Evolutionary conservation across 2,329 filamentous ascomycete genomes (phyloP).

Genomic region (Ceratocystis smalleyi): DNA sequence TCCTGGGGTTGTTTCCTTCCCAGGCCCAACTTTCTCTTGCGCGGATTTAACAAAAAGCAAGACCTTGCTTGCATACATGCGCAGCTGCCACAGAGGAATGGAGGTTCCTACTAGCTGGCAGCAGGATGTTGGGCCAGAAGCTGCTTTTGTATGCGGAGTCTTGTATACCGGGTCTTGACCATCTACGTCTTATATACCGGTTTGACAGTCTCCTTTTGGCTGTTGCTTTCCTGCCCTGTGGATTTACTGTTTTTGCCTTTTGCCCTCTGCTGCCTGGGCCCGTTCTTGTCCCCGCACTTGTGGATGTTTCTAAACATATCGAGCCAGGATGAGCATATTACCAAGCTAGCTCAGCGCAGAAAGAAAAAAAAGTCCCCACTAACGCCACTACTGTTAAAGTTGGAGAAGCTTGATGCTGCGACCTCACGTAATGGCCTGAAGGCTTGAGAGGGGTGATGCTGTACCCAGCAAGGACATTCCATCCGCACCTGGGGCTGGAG

Average conservation of each 20-base stretch:
- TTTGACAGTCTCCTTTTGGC: too few species aligned
- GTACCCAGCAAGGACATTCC: background rate
- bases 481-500: background rate
- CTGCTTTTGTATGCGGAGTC: background rate
- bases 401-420: background rate
- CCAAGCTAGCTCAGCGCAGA: background rate
- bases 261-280: too few species aligned
- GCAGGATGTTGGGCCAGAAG: background rate
- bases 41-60: background rate
- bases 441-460: background rate
- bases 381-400: background rate
- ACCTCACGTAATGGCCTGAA: background rate
- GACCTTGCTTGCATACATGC: background rate
- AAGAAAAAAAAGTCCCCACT: background rate
- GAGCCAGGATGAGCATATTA: conserved; percentile 1
- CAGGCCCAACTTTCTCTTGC: background rate
- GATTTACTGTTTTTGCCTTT: background rate
- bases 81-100: background rate
- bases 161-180: too few species aligned
- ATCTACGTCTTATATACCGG: too few species aligned
- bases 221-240: background rate
- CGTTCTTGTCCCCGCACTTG: background rate
- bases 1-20: background rate
- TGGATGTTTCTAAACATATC: background rate
- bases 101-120: background rate